Percentiles rank a stretch among this genome's conserved stretches.
Conservation (phyloP, 2,329 filamentous ascomycete species). For the Microcera coccophila region DNA sequence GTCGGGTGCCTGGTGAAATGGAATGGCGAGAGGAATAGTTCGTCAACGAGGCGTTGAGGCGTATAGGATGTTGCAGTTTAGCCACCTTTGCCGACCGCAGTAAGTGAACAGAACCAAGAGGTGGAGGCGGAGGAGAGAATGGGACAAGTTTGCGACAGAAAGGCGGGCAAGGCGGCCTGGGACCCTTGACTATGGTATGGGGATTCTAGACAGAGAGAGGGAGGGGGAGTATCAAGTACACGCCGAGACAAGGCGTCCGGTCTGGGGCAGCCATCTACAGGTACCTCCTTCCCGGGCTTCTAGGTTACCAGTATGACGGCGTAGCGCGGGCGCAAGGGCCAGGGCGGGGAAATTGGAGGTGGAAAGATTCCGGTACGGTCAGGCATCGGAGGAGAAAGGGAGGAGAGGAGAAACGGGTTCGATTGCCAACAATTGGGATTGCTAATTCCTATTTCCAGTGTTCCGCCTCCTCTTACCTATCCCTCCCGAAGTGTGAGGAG, state of each 20-base stretch:
- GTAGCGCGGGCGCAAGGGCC: slow-evolving; percentile 29
- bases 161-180: not conserved
- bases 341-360: slow-evolving; percentile 31
- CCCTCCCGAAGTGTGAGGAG: too few species aligned
- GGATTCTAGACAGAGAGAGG: not conserved
- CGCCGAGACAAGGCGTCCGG: not conserved
- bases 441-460: too few species aligned
- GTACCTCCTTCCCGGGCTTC: not conserved
- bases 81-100: not conserved
- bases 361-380: slow-evolving; percentile 11
- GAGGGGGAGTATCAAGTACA: not conserved
- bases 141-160: not conserved
- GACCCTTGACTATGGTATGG: not conserved
- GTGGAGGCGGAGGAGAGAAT: not conserved
- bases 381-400: too few species aligned
- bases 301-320: slow-evolving; percentile 11
- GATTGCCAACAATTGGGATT: too few species aligned
- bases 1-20: not conserved
- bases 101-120: too few species aligned
- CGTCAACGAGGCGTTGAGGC: not conserved
- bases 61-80: not conserved
- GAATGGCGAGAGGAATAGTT: not conserved
- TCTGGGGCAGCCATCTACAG: not conserved
- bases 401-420: not conserved
- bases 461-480: too few species aligned